Conservation (phyloP, 495 filamentous ascomycete species). For the Penicillium dipodomyicola region DNA sequence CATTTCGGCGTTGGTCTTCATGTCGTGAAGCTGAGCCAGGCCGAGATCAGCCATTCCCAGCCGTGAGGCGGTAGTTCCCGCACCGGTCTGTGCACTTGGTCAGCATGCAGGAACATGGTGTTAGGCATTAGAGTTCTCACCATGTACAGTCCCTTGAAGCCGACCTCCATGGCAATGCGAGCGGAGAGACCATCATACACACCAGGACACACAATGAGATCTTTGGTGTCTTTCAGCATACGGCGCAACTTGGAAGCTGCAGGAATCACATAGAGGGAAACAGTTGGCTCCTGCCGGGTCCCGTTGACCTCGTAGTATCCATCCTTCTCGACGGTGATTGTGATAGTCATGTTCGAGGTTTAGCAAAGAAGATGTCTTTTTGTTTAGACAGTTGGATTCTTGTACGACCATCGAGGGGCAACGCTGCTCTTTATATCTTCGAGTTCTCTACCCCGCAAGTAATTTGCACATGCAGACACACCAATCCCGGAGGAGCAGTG, state of each 20-base stretch:
- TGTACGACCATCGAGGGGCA: background rate
- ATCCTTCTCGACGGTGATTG: constrained; percentile 41
- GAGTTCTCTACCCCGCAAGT: background rate
- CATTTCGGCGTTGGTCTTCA: constrained; percentile 63
- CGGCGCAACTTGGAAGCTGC: constrained; percentile 49
- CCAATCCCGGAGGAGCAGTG: background rate
- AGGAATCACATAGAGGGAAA: constrained; percentile 35
- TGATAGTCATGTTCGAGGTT: constrained; percentile 27
- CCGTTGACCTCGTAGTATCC: constrained; percentile 41
- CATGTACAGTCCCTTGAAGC: constrained; percentile 67
- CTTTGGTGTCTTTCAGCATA: constrained; percentile 40
- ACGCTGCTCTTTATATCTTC: constrained; percentile 10
- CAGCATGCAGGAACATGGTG: constrained; percentile 2
- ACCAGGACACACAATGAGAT: constrained; percentile 57
- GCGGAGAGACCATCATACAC: constrained; percentile 70
- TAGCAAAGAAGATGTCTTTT: background rate
- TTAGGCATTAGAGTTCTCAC: constrained; percentile 33
- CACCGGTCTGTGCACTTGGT: constrained; percentile 54
- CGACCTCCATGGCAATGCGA: constrained; percentile 58
- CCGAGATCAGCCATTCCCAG: constrained; percentile 67
- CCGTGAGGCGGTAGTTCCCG: constrained; percentile 61
- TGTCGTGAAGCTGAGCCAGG: constrained; percentile 62
- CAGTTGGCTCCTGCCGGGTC: constrained; percentile 28
- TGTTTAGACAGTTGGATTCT: background rate
- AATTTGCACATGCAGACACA: background rate